Percentiles rank a stretch among this genome's conserved stretches.
These are phyloP conservation scores for Pleurotus djamor DNA, from an alignment of 768 basidiomycete genomes.

Conservation along the genomic window DNA sequence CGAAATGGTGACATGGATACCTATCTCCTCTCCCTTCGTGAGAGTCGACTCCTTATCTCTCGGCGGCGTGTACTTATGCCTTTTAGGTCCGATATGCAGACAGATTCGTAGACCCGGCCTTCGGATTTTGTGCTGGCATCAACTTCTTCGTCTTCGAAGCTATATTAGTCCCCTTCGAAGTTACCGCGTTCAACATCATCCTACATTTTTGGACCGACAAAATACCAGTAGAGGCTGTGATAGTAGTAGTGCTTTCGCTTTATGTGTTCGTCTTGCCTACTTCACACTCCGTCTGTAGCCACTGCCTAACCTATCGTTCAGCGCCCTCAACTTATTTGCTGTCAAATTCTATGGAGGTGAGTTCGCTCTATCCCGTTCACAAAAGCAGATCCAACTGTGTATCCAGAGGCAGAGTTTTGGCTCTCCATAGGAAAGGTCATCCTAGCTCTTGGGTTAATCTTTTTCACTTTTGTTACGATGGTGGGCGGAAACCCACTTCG, in stretches of 20 bases:
- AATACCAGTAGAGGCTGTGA: constrained; percentile 43
- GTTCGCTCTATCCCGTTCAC: constrained; percentile 2
- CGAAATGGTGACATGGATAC: constrained; percentile 84
- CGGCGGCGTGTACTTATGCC: not conserved
- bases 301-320: constrained; percentile 13
- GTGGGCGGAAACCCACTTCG: constrained; percentile 56
- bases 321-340: constrained; percentile 44
- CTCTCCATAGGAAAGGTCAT: constrained; percentile 48
- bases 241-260: constrained; percentile 35
- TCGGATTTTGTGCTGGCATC: constrained; percentile 52
- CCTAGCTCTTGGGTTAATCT: constrained; percentile 43
- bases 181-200: constrained; percentile 53
- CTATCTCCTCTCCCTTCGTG: constrained; percentile 76
- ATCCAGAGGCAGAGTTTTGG: constrained; percentile 55
- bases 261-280: constrained; percentile 32
- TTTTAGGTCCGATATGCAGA: constrained; percentile 55
- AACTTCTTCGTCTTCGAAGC: constrained; percentile 59
- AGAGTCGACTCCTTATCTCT: constrained; percentile 12
- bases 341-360: constrained; percentile 49
- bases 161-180: constrained; percentile 43
- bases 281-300: not conserved
- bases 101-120: constrained; percentile 54
- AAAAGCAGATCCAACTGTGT: not conserved
- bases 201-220: constrained; percentile 53
- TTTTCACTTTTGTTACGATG: constrained; percentile 60